phyloP scores from a whole-genome alignment of 148 eudicot genomes.

The Rheum nobile region DNA sequence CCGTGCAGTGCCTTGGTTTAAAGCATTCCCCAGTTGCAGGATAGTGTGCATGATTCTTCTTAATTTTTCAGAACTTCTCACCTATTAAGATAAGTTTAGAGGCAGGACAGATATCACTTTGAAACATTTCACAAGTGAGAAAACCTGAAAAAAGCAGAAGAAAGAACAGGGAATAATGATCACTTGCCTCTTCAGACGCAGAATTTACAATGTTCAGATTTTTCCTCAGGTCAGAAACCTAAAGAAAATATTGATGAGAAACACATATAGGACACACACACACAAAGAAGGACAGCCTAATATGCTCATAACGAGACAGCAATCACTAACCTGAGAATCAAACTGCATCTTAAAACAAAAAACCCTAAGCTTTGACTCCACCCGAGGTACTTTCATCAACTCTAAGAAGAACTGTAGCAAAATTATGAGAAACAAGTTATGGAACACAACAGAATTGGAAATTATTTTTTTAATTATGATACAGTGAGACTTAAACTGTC shows the following conservation, averaged over 20 bases:
- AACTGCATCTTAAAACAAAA: constrained; percentile 22
- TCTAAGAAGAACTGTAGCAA: constrained; percentile 42
- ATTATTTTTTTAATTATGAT: not conserved
- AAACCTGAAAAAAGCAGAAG: not conserved
- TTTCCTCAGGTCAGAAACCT: constrained; percentile 46
- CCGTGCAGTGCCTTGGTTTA: constrained; percentile 61
- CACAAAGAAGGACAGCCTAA: not conserved
- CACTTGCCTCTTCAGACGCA: constrained; percentile 35
- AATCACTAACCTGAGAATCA: constrained; percentile 27
- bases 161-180: not conserved
- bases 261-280: not conserved
- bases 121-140: not conserved
- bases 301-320: not conserved
- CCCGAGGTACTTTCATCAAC: constrained; percentile 53
- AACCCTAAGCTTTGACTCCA: constrained; percentile 41
- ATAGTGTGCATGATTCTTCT: constrained; percentile 54
- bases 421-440: not conserved
- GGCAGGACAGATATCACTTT: constrained; percentile 5
- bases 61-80: constrained; percentile 44
- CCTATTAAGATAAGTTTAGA: constrained; percentile 17
- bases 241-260: not conserved
- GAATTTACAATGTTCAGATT: constrained; percentile 37
- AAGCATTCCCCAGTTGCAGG: constrained; percentile 48
- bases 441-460: not conserved
- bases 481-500: not conserved